Conservation (phyloP, 495 filamentous ascomycete genomes). For the Neurospora sp. region DNA sequence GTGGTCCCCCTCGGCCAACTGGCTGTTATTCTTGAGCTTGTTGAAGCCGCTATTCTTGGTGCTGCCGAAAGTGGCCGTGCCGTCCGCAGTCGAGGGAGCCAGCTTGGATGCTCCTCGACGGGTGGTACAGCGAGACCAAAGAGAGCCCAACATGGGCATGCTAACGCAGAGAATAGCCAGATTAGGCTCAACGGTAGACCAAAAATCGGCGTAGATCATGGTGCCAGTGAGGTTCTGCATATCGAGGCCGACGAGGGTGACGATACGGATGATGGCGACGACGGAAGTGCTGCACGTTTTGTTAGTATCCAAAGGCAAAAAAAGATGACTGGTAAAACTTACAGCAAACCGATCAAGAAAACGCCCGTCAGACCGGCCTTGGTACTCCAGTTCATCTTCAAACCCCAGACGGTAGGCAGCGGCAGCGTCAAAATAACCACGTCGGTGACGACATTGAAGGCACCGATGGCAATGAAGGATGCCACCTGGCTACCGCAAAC, state of each 20-base stretch:
- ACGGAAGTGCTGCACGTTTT: not conserved
- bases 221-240: constrained; percentile 13
- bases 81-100: not conserved
- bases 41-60: constrained; percentile 5
- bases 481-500: constrained; percentile 8
- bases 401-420: constrained; percentile 10
- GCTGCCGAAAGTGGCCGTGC: not conserved
- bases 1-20: not conserved
- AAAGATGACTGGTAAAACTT: not conserved
- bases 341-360: constrained; percentile 19
- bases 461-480: constrained; percentile 15
- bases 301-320: not conserved
- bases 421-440: constrained; percentile 17
- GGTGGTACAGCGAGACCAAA: constrained; percentile 5
- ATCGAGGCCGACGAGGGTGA: constrained; percentile 11
- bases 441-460: constrained; percentile 20
- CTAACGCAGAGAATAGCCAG: constrained; percentile 25
- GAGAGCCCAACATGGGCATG: constrained; percentile 16
- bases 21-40: constrained; percentile 2
- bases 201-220: constrained; percentile 19
- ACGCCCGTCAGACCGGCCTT: constrained; percentile 16
- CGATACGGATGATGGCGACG: constrained; percentile 20
- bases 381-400: constrained; percentile 12
- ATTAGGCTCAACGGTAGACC: constrained; percentile 24
- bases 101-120: constrained; percentile 12